Base-by-base conservation (phyloP, 1,284 basidiomycete genomes). In the Salmacisia buchloeana region DNA sequence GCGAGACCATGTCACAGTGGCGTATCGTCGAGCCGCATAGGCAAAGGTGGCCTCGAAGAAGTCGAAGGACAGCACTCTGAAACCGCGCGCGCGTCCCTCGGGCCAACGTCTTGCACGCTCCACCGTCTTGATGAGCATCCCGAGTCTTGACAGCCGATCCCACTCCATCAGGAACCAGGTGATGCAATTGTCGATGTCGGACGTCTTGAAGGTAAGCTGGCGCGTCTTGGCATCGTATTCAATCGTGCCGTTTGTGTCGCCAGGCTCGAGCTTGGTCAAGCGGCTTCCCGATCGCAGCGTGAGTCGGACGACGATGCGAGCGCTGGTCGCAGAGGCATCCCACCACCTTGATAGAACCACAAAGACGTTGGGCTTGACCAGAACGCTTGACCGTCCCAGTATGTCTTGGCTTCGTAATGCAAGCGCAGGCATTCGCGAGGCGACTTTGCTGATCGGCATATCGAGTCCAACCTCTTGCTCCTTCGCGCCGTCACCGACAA, bases 341-440 rank as follows among this genome's bases (percentile, higher is more conserved):
- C 92, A 93, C 92, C 92, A 94, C 70, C 92, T 88, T 29, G 90
- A 83, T 3, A 92, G 88, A 66, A 91, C 88, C 60, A 96, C 86
- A 46, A 88, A 88, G 59, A 94, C 91, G 76, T 92, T 92, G 5
- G 89, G 88, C 87, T 91, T 90, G 6, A 90, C 90, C 2, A 91
- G 90, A 74, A 91, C 89, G n/a, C 87, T 88, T 1, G 90, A 89
- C 2, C 88, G 87, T 1, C 88, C 88, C 31, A 93, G 83, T 56
- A 94, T 87, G 68, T 91, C 86, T 23, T 85, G 83, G 0, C 91
- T 89, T 69, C 89, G 86, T 29, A 94, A 89, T 67, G 89, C 90
- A 4, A 94, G 83, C 2, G 86, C 87, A 0, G 92, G 91, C 10
- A 92, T 59, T 13, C 27, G 35, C 23, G 58, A n/a, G 21, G 34